Conservation (phyloP, 805 yeast genomes). For the Ogataea nakhonphanomensis region DNA sequence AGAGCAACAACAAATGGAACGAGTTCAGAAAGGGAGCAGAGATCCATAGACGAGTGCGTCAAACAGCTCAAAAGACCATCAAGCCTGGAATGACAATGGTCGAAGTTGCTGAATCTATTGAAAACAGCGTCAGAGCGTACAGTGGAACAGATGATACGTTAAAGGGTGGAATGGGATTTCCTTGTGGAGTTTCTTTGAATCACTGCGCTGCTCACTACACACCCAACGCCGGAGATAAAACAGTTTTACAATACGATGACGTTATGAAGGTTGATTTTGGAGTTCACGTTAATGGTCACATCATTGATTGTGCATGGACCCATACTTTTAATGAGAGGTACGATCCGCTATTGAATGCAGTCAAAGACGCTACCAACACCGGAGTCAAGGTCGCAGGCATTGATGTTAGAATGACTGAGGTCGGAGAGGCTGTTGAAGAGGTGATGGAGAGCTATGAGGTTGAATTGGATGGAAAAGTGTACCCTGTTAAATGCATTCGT, state of each 20-base stretch:
- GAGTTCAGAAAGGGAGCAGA: slow-evolving; percentile 96
- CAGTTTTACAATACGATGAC: slow-evolving; percentile 77
- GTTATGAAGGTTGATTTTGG: slow-evolving; percentile 97
- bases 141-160: slow-evolving; percentile 56
- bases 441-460: slow-evolving; percentile 96
- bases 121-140: slow-evolving; percentile 74
- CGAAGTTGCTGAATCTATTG: slow-evolving; percentile 86
- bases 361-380: slow-evolving; percentile 87
- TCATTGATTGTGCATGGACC: slow-evolving; percentile 94
- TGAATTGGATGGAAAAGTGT: slow-evolving; percentile 80
- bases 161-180: slow-evolving; percentile 92
- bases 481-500: slow-evolving; percentile 84
- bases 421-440: slow-evolving; percentile 94
- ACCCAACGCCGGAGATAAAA: slow-evolving; percentile 91
- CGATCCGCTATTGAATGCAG: slow-evolving; percentile 79
- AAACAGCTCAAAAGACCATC: slow-evolving; percentile 66
- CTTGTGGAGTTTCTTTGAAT: slow-evolving; percentile 93
- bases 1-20: slow-evolving; percentile 63
- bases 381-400: slow-evolving; percentile 93
- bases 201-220: slow-evolving; percentile 98
- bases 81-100: slow-evolving; percentile 91
- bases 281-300: slow-evolving; percentile 91
- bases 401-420: slow-evolving; percentile 90
- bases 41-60: slow-evolving; percentile 87
- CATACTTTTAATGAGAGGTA: slow-evolving; percentile 81